These are phyloP conservation scores for Starmerella kuoi DNA, from an alignment of 805 yeast genomes.

Conservation along the genomic window DNA sequence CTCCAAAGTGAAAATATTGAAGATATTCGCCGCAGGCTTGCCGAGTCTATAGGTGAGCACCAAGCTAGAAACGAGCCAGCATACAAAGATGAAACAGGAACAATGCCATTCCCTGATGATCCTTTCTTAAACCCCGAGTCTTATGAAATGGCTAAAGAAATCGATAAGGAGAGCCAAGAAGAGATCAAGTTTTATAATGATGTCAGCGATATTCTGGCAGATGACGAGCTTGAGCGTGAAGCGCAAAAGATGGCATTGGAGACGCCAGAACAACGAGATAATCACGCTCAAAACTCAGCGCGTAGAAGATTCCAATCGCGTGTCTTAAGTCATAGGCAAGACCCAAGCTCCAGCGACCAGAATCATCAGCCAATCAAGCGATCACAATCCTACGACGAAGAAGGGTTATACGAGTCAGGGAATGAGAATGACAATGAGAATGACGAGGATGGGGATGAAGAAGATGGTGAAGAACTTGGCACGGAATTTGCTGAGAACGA, in stretches of 20 bases:
- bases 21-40: not conserved
- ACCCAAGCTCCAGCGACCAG: not conserved
- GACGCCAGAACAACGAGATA: slow-evolving; percentile 9
- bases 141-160: slow-evolving; percentile 22
- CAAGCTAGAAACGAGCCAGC: slow-evolving; percentile 10
- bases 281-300: not conserved
- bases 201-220: slow-evolving; percentile 24
- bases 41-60: slow-evolving; percentile 3
- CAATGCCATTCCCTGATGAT: slow-evolving; percentile 17
- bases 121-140: slow-evolving; percentile 20
- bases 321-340: not conserved
- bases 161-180: slow-evolving; percentile 25
- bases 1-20: not conserved
- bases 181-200: slow-evolving; percentile 24
- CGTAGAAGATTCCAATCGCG: not conserved
- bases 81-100: slow-evolving; percentile 18
- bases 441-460: slow-evolving; percentile 12
- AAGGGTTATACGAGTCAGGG: not conserved
- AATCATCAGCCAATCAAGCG: not conserved
- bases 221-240: slow-evolving; percentile 19
- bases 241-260: slow-evolving; percentile 15
- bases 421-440: slow-evolving; percentile 3
- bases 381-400: not conserved
- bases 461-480: slow-evolving; percentile 17
- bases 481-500: slow-evolving; percentile 5